These are phyloP conservation scores for Endothia cerciana DNA, from an alignment of 2,329 filamentous ascomycete species.

Conservation along the genomic window DNA sequence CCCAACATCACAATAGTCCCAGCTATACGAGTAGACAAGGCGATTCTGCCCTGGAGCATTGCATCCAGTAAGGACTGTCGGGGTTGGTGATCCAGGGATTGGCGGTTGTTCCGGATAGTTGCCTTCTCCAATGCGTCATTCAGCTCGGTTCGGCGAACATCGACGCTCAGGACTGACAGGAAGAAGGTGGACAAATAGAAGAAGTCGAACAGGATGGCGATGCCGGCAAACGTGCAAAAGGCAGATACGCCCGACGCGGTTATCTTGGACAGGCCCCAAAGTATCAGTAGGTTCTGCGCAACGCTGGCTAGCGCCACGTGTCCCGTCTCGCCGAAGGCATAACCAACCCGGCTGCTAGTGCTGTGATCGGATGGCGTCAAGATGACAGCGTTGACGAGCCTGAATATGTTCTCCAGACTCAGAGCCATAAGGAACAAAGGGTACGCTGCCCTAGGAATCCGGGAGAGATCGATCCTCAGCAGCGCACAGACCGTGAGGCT, in stretches of 20 bases:
- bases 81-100: constrained; percentile 32
- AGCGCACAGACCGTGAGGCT: constrained; percentile 81
- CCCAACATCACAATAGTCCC: constrained; percentile 74
- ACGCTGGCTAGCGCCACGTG: constrained; percentile 71
- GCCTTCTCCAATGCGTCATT: constrained; percentile 70
- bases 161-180: constrained; percentile 76
- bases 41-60: constrained; percentile 65
- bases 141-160: constrained; percentile 76
- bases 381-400: constrained; percentile 77
- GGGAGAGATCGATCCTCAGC: constrained; percentile 74
- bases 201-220: constrained; percentile 77
- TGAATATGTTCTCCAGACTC: constrained; percentile 78
- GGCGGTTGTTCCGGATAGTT: constrained; percentile 46
- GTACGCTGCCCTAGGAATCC: constrained; percentile 74
- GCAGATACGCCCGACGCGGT: constrained; percentile 73
- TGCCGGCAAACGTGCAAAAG: constrained; percentile 76
- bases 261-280: constrained; percentile 66
- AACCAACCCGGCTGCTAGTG: constrained; percentile 70
- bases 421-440: constrained; percentile 77
- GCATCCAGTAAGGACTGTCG: constrained; percentile 63
- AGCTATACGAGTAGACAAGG: constrained; percentile 73
- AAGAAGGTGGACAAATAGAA: constrained; percentile 82
- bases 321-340: constrained; percentile 74
- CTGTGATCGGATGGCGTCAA: constrained; percentile 70
- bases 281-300: constrained; percentile 68